phyloP scores from a whole-genome alignment of 169 alveolate species.

The Theileria sp. region DNA sequence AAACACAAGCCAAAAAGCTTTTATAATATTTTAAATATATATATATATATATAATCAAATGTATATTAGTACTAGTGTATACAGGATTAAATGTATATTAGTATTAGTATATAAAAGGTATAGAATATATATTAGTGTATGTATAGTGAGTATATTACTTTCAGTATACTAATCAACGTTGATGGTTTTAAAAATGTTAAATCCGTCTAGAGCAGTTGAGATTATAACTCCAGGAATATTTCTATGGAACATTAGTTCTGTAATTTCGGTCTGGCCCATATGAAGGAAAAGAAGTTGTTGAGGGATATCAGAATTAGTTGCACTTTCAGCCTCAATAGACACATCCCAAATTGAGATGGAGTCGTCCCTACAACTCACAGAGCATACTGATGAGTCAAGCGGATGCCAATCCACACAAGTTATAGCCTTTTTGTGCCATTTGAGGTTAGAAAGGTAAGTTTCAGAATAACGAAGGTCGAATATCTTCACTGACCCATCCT shows the following conservation, averaged over 20 bases:
- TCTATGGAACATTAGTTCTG: constrained; percentile 75
- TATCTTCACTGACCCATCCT: constrained; percentile 48
- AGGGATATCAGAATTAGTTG: constrained; percentile 39
- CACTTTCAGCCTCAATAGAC: constrained; percentile 67
- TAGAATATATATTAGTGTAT: background rate
- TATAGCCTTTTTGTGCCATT: constrained; percentile 67
- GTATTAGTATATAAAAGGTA: background rate
- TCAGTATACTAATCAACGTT: constrained; percentile 37
- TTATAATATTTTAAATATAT: background rate
- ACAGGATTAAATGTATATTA: background rate
- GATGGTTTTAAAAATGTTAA: constrained; percentile 71
- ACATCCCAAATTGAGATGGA: constrained; percentile 77
- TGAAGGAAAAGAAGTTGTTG: constrained; percentile 76
- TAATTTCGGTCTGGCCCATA: constrained; percentile 75
- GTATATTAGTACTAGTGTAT: background rate
- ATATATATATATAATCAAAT: background rate
- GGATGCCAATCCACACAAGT: constrained; percentile 74
- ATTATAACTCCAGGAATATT: constrained; percentile 71
- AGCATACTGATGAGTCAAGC: constrained; percentile 69
- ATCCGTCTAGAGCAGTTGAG: constrained; percentile 71
- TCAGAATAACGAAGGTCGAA: constrained; percentile 47
- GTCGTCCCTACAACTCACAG: constrained; percentile 70
- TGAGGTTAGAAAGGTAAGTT: constrained; percentile 32
- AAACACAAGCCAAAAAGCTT: constrained; percentile 7
- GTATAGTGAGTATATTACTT: background rate